Percentiles rank a stretch among this genome's conserved stretches.
Conservation (phyloP, 148 eudicot species). For the Diospyros kaki region DNA sequence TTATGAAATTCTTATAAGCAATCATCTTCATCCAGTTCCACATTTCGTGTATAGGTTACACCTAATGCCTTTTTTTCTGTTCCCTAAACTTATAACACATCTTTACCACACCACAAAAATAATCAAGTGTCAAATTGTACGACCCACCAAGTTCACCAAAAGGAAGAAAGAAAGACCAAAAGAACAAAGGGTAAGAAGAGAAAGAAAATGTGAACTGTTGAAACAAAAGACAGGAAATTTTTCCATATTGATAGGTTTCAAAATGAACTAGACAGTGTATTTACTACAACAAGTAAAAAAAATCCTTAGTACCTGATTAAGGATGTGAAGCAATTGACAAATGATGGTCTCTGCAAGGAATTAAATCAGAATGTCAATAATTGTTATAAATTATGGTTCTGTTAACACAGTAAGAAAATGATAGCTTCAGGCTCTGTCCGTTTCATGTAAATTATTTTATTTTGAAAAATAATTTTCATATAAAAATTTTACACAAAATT, state of each 20-base stretch:
- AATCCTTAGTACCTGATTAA: conserved; percentile 49
- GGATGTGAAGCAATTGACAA: conserved; percentile 39
- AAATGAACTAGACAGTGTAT: background rate
- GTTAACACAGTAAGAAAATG: background rate
- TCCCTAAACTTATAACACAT: background rate
- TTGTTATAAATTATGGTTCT: background rate
- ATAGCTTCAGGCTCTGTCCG: background rate
- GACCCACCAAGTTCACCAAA: background rate
- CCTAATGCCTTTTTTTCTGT: background rate
- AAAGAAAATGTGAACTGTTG: background rate
- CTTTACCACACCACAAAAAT: background rate
- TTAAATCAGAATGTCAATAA: conserved; percentile 5
- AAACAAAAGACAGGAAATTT: too few relatives aligned
- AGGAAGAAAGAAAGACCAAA: background rate
- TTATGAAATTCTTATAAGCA: background rate
- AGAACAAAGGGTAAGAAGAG: background rate
- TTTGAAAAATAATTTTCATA: too few relatives aligned
- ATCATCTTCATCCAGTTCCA: background rate
- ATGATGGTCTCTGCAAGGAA: conserved; percentile 48
- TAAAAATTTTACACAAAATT: too few relatives aligned
- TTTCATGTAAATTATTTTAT: too few relatives aligned
- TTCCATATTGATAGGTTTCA: background rate
- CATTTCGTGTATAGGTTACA: background rate
- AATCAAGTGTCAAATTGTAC: background rate
- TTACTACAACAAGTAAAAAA: background rate